Evolutionary conservation across 2,329 filamentous ascomycete species (phyloP), one percentile per base, ranked within the genome.

Genomic region (Talaromyces verruculosus): DNA sequence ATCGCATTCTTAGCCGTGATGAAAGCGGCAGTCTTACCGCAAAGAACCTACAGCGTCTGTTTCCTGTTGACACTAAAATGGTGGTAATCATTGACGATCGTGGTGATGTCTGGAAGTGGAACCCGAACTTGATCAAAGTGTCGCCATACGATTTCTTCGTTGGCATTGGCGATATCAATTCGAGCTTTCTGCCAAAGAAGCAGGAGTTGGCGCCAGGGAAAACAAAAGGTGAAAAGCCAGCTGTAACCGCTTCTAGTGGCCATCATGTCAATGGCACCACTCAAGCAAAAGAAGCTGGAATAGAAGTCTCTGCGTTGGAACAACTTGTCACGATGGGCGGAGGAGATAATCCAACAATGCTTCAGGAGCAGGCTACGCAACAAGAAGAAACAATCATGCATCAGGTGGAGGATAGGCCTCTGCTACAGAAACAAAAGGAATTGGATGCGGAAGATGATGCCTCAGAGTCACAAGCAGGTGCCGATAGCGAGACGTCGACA

Each of bases 31-130:
- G 91, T 76, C 89, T 98, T 77, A 91, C 90, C 2, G 89, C 91
- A 67, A 99, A 99, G 84, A 95, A 89, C 71, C 82, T 99, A 35
- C 91, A 95, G 74, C 88, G 95, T 7, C 80, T 99, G 15, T 99
- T 99, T 77, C 95, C 96, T 5, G 92, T 97, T 67, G 96, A 96
- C 78, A 98, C 94, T 5, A 94, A 96, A 78, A 99, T 99, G 95
- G 96, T 97, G 0, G 93, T 97, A 66, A 97, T 99, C 72, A 99
- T 99, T 70, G 95, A 99, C 75, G 95, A 99, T 78, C 88, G 95
- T 71, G 92, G 92, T 63, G 95, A 99, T 76, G 94, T 99, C 7
- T 99, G 95, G 95, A 88, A 89, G 71, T 98, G 97, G 84, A 90
- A 91, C 71, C 87, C 91, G 5, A 97, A 99, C 73, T 85, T 99